Evolutionary conservation across 495 filamentous ascomycete genomes (phyloP).

Genomic region (Penicillium coffeae): DNA sequence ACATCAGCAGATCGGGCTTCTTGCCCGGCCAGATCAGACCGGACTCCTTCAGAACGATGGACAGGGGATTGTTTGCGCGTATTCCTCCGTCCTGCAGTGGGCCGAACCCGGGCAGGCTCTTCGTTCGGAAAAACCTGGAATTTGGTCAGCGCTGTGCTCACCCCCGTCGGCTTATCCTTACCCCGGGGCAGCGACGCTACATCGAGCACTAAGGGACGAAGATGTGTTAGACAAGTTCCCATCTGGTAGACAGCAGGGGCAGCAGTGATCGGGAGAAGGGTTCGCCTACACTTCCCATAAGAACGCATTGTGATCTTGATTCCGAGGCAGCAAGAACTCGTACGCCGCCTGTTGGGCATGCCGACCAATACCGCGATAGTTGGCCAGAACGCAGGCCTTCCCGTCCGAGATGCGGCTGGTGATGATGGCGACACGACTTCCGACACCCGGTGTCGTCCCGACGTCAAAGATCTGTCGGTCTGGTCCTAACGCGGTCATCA

Average conservation of each 20-base stretch:
- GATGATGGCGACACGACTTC: conserved; percentile 14
- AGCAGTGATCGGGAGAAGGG: too few relatives aligned
- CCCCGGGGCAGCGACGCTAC: conserved; percentile 19
- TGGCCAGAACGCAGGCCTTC: conserved; percentile 14
- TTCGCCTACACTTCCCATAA: conserved; percentile 16
- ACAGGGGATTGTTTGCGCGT: conserved; percentile 27
- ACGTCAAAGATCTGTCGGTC: conserved; percentile 14
- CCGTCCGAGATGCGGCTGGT: conserved; percentile 17
- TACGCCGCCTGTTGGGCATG: conserved; percentile 7
- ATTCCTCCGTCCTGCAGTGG: conserved; percentile 36
- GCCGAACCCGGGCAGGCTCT: conserved; percentile 25
- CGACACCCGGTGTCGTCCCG: neutral
- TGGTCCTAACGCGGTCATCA: conserved; percentile 5
- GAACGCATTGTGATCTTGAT: conserved; percentile 7
- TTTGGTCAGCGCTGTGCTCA: neutral
- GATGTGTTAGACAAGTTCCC: too few relatives aligned
- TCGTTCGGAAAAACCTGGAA: conserved; percentile 26
- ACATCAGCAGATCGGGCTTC: conserved; percentile 26
- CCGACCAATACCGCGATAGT: conserved; percentile 14
- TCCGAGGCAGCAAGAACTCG: conserved; percentile 9
- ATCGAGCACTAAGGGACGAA: conserved; percentile 14
- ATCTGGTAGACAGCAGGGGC: too few relatives aligned
- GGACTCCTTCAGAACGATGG: conserved; percentile 25
- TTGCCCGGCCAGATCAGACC: conserved; percentile 23
- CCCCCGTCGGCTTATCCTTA: neutral